Conservation (phyloP, 805 yeast genomes). For the Candida nonsorbophila region DNA sequence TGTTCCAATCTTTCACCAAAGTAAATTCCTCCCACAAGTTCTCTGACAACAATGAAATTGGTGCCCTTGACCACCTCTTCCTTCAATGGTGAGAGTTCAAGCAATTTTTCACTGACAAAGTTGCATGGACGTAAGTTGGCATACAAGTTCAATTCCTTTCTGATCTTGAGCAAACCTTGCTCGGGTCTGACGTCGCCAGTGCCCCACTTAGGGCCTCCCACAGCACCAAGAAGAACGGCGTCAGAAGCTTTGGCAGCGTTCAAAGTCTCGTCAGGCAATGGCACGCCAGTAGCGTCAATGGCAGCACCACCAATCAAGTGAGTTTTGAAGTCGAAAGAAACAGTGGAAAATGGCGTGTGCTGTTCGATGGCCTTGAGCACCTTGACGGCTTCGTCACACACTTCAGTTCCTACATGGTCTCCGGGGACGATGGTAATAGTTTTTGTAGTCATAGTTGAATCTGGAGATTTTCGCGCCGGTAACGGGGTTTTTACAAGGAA, state of each 20-base stretch:
- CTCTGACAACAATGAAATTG: conserved; percentile 89
- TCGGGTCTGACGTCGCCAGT: conserved; percentile 95
- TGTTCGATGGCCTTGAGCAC: conserved; percentile 76
- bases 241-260: conserved; percentile 81
- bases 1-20: conserved; percentile 96
- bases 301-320: conserved; percentile 98
- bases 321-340: conserved; percentile 70
- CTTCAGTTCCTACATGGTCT: conserved; percentile 94
- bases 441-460: conserved; percentile 31
- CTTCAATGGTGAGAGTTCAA: conserved; percentile 85
- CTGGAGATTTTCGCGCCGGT: not conserved
- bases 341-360: conserved; percentile 27
- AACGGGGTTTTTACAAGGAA: not conserved
- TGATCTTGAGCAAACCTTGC: conserved; percentile 88
- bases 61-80: conserved; percentile 84
- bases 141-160: conserved; percentile 89
- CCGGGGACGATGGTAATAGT: conserved; percentile 89
- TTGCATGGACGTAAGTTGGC: conserved; percentile 97
- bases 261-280: conserved; percentile 80
- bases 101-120: conserved; percentile 78
- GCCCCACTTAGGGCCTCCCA: conserved; percentile 99
- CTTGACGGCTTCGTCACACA: conserved; percentile 85
- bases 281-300: conserved; percentile 92
- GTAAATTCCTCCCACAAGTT: conserved; percentile 96
- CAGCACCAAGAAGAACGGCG: conserved; percentile 96